Conservation (phyloP, 2,329 filamentous ascomycete genomes). For the Botrytis elliptica region DNA sequence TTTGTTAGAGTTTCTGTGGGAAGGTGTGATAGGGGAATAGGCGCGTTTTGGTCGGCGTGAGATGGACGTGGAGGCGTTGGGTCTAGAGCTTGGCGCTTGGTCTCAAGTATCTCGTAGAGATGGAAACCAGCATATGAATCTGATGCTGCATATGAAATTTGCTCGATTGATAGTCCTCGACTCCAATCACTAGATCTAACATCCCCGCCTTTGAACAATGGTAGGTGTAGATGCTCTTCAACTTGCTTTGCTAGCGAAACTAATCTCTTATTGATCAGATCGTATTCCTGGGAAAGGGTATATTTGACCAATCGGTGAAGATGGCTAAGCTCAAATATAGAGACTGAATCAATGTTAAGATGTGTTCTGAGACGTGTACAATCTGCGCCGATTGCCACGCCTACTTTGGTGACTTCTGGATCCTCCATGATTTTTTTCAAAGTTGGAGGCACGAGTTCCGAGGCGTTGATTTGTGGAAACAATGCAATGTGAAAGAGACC, state of each 20-base stretch:
- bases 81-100: constrained; percentile 61
- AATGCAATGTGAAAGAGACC: constrained; percentile 78
- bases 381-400: constrained; percentile 73
- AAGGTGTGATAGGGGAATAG: constrained; percentile 46
- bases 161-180: constrained; percentile 56
- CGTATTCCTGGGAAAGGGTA: constrained; percentile 49
- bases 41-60: constrained; percentile 63
- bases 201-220: constrained; percentile 70
- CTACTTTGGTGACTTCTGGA: constrained; percentile 66
- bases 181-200: constrained; percentile 79
- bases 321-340: constrained; percentile 79
- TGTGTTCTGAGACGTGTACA: constrained; percentile 65
- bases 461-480: constrained; percentile 47
- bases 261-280: constrained; percentile 62
- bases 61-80: constrained; percentile 71
- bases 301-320: constrained; percentile 75
- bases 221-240: constrained; percentile 67
- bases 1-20: background rate
- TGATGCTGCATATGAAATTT: constrained; percentile 73
- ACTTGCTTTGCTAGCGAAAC: constrained; percentile 70
- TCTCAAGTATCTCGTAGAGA: constrained; percentile 70
- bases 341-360: constrained; percentile 62
- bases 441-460: constrained; percentile 66
- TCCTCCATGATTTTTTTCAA: constrained; percentile 73
- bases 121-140: constrained; percentile 80